Percentiles rank a stretch among this genome's conserved stretches.
Evolutionary conservation across 106 monocot species (phyloP).

Genomic region (Hemerocallis citrina): DNA sequence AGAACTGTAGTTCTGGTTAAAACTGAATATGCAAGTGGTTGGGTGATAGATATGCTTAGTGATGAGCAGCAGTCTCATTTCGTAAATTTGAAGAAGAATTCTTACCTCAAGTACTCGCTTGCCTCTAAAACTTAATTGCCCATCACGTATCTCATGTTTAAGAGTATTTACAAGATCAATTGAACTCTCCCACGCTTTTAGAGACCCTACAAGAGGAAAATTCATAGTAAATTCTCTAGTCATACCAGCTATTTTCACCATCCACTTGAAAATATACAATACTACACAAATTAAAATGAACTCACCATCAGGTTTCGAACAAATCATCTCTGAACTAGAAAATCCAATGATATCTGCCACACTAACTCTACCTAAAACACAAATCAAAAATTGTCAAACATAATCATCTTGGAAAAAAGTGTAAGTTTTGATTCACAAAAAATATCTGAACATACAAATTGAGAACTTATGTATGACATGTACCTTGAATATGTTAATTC

Average conservation of each 20-base stretch:
- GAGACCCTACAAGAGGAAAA: slow-evolving; percentile 34
- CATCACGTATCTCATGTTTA: slow-evolving; percentile 91
- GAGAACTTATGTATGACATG: not conserved
- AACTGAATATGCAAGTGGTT: no score
- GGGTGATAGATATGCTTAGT: no score
- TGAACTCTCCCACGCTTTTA: slow-evolving; percentile 83
- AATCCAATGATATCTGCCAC: slow-evolving; percentile 78
- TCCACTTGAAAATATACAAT: not conserved
- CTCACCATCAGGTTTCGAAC: slow-evolving; percentile 70
- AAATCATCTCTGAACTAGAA: slow-evolving; percentile 42
- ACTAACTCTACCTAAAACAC: slow-evolving; percentile 59
- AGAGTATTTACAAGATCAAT: slow-evolving; percentile 68
- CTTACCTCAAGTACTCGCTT: slow-evolving; percentile 85
- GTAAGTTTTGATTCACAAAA: not conserved
- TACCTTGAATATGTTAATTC: slow-evolving; percentile 81
- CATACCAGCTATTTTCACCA: not conserved
- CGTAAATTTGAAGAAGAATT: no score
- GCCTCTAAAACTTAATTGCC: slow-evolving; percentile 82
- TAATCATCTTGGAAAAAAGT: not conserved
- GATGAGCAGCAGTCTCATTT: no score
- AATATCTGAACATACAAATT: not conserved
- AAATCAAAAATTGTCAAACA: not conserved
- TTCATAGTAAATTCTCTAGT: not conserved
- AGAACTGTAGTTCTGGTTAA: no score
- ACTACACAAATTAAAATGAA: not conserved